These are phyloP conservation scores for Sanguinoderma infundibulare DNA, from an alignment of 1,284 basidiomycete species.

Conservation along the genomic window DNA sequence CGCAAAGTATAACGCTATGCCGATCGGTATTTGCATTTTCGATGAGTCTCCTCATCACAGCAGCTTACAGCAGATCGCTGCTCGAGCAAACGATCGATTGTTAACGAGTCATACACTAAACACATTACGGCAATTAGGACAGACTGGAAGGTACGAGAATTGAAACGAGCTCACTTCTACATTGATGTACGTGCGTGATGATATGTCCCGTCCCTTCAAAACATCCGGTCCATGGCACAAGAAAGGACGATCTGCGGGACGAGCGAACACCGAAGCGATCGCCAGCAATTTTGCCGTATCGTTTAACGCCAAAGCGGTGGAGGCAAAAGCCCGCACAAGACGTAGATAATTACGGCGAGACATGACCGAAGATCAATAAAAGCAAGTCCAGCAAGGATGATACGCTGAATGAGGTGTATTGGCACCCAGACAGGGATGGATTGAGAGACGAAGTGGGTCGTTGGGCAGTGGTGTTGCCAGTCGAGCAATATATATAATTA, in stretches of 20 bases:
- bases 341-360: constrained; percentile 68
- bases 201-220: constrained; percentile 58
- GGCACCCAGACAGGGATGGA: not conserved
- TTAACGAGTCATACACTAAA: too few species aligned
- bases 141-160: too few species aligned
- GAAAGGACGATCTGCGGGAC: constrained; percentile 58
- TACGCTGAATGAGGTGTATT: not conserved
- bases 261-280: constrained; percentile 26
- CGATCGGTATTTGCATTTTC: too few species aligned
- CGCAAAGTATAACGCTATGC: too few species aligned
- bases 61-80: too few species aligned
- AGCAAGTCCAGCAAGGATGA: not conserved
- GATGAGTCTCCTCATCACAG: too few species aligned
- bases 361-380: not conserved
- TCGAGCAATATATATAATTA: not conserved
- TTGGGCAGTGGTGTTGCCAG: too few species aligned
- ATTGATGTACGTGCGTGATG: not conserved
- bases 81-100: too few species aligned
- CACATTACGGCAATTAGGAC: too few species aligned
- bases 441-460: not conserved
- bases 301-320: constrained; percentile 69
- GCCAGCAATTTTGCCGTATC: constrained; percentile 55
- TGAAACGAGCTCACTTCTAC: too few species aligned
- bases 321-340: constrained; percentile 42
- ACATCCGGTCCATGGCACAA: constrained; percentile 47